Base-by-base conservation (phyloP, 257 asterid species). In the Solanum megistacrolobum region DNA sequence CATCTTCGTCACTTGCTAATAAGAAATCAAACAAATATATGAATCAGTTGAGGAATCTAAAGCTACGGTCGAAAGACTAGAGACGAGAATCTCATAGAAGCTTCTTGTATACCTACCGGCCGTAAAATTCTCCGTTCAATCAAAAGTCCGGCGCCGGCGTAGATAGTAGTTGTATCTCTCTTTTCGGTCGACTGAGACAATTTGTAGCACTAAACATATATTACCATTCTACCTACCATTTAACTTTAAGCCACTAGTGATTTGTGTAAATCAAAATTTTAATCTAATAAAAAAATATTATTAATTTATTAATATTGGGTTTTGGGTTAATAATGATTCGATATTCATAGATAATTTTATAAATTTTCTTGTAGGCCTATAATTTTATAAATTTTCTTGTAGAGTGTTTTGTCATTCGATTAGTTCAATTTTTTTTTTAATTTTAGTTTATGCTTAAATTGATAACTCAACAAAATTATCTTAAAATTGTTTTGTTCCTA, bases 1-100 rank as follows among this genome's bases (percentile, higher is more conserved):
- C 98, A 94, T 94, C 76, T 52, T 48, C 25, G 31, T 82, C 69
- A 12, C 29, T 31, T 81, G 38, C 48, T 48, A 32, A 16, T 43
- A 35, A 86, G 10, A 55, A 86, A 69, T 29, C 69, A 86, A 71
- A 71, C 48, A 41, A 78, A 78, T 25, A 5, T 38, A 76, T 76
- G 35, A 76, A 76, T 38, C 55, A 12, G 11, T 75, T 38, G 55
- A 75, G 12, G 83, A 38, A 36, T 73, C 16, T 35, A 75, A 76
- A 23, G 35, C 60, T 39, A 7, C 16, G 8, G 25, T 18, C 36
- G 5, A 7, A 20, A 73, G 5, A 62, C 20, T 66, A 27, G 73
- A 66, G 27, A 5, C 14, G 16, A 11, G 13, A 8, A 41, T 41
- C n/a, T 25, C 38, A 12, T 13, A 8, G 9, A 78, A 41, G 36